These are phyloP conservation scores for Colletotrichum sp. DNA, from an alignment of 2,329 filamentous ascomycete genomes.

Conservation along the genomic window DNA sequence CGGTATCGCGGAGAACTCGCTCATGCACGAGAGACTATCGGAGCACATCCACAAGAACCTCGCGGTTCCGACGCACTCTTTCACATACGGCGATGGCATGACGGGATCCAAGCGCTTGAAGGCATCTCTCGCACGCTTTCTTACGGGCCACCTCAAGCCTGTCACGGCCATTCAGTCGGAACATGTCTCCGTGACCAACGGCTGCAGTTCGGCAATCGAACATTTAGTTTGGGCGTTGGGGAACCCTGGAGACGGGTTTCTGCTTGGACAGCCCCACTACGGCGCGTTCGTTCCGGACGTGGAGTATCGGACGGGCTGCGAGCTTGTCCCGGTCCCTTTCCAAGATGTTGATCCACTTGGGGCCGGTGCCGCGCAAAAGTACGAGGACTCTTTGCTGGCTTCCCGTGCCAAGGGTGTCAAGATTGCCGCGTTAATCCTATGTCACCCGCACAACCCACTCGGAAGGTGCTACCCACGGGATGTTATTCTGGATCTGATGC, in stretches of 20 bases:
- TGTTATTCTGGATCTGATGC: background rate
- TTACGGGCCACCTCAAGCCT: constrained; percentile 37
- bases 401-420: constrained; percentile 34
- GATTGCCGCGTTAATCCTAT: background rate
- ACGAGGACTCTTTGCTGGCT: constrained; percentile 30
- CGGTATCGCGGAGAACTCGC: constrained; percentile 56
- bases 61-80: constrained; percentile 33
- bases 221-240: constrained; percentile 43
- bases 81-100: constrained; percentile 48
- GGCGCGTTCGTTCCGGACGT: constrained; percentile 54
- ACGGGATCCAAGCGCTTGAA: constrained; percentile 39
- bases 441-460: constrained; percentile 41
- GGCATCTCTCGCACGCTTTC: constrained; percentile 36
- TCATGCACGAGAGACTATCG: constrained; percentile 53
- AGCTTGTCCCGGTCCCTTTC: constrained; percentile 5
- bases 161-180: constrained; percentile 30
- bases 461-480: constrained; percentile 2
- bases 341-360: background rate
- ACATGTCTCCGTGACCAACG: constrained; percentile 43
- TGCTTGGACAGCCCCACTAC: constrained; percentile 51
- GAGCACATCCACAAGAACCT: constrained; percentile 40
- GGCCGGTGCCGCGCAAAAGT: background rate
- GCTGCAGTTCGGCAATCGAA: constrained; percentile 46
- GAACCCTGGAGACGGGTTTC: constrained; percentile 43
- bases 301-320: constrained; percentile 42